These are phyloP conservation scores for Septoria linicola DNA, from an alignment of 2,329 filamentous ascomycete species.

Conservation along the genomic window DNA sequence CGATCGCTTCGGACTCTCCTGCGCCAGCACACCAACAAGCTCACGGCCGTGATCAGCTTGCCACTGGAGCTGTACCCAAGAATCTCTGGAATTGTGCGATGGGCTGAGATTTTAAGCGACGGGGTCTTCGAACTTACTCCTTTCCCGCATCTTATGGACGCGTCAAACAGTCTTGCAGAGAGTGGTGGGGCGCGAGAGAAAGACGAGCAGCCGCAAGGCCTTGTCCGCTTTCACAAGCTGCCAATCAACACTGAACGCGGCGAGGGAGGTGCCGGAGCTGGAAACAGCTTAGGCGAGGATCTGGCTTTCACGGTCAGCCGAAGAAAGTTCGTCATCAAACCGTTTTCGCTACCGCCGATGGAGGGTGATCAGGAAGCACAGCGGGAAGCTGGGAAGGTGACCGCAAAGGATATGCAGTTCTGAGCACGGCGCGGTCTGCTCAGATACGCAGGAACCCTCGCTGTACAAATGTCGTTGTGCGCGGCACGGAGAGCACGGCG, in stretches of 20 bases:
- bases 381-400: conserved; percentile 50
- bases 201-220: conserved; percentile 79
- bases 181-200: conserved; percentile 54
- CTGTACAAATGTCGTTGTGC: too few relatives aligned
- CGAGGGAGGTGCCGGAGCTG: conserved; percentile 68
- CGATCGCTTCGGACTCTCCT: conserved; percentile 75
- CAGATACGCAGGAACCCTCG: too few relatives aligned
- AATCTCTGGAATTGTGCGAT: conserved; percentile 71
- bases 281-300: conserved; percentile 68
- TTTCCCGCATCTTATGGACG: conserved; percentile 62
- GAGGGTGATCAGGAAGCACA: conserved; percentile 70
- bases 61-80: conserved; percentile 79
- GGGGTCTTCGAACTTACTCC: conserved; percentile 81
- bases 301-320: conserved; percentile 87
- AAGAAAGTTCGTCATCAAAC: conserved; percentile 78
- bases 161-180: conserved; percentile 46
- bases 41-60: conserved; percentile 73
- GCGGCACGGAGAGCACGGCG: too few relatives aligned
- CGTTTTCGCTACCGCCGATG: conserved; percentile 84
- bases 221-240: conserved; percentile 78
- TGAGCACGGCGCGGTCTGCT: too few relatives aligned
- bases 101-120: conserved; percentile 82
- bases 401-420: conserved; percentile 73
- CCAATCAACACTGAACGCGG: conserved; percentile 87
- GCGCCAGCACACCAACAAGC: conserved; percentile 61